Evolutionary conservation across 192 early-diverging fungal species (phyloP), one percentile per base, ranked within the genome.

Genomic region (Cladochytrium replicatum): DNA sequence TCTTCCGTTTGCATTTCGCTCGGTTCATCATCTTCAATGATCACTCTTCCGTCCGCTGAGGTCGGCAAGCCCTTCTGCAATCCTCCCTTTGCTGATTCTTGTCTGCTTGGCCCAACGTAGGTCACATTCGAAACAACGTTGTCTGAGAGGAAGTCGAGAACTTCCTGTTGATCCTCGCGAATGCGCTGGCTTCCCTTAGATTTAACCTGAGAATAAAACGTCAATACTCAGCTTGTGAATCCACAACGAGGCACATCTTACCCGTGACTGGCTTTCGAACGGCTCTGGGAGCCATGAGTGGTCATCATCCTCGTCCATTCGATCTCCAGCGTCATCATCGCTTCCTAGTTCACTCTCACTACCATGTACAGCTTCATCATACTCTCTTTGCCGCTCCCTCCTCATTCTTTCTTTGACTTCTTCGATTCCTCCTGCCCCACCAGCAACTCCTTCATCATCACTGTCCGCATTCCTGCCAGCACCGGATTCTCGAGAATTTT

Each of bases 331-430:
- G 22, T 87, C 89, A 32, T 75, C 78, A 46, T 78, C 81, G 32
- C 46, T 53, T 3, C 82, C 83, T 30, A 91, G 63, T 52, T 98
- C 94, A 68, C 88, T 91, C 55, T 95, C 94, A 57, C 78, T 84
- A 23, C 89, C 93, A 50, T 93, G 89, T 24, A 98, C 52, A 5
- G 87, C 86, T 53, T 96, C 88, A 57, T 96, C 92, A 55, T 84
- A 89, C 38, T 65, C 63, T 69, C 61, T 82, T 52, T 60, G 59
- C 23, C 30, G 40, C 22, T 24, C 43, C 23, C 43, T 32, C 27
- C 17, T 24, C 21, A 30, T 62, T 77, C 57, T 55, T 29, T 29
- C 39, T 42, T 72, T 54, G 53, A 50, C 48, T 29, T 49, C 21
- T 39, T 45, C 54, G 13, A 28, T 19, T 32, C 43, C 21, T 43